Evolutionary conservation across 768 basidiomycete species (phyloP), one percentile per base, ranked within the genome.

Genomic region (Lactarius vividus): DNA sequence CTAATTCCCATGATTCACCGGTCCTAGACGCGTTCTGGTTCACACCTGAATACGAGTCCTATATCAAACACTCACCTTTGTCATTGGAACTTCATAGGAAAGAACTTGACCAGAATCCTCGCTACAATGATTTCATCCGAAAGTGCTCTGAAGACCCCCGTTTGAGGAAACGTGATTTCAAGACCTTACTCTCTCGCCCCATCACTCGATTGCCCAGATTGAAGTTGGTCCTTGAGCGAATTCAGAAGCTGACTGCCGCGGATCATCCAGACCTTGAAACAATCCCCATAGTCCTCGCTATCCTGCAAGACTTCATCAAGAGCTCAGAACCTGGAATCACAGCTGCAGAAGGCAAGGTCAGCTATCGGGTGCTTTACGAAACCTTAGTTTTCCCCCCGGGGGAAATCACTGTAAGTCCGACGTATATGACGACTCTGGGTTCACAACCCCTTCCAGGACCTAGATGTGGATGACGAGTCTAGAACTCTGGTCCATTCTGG

Each of bases 251-350:
- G 46, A 91, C 89, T 0, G 82, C 83, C 42, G 79, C 79, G 26
- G 85, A 86, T n/a, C 92, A 94, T 73, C 88, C 88, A 0, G 94
- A 96, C 75, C 73, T 84, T 53, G 90, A 94, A 66, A 85, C 83
- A 4, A 80, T 96, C 8, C 92, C 92, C 1, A 80, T 92, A 5
- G 84, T 91, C 20, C 72, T 91, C 29, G 81, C 81, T 11, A 83
- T 94, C 3, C 71, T 96, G 61, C 84, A 81, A 35, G 84, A 87
- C 55, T 88, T 86, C 67, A 82, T 96, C 66, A 93, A 91, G 79
- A 88, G 88, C 69, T 92, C 92, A 0, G 88, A 96, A 72, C 93
- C 93, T 1, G 94, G 94, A 4, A 95, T 96, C 65, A 91, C 87
- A 66, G 91, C 88, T n/a, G 92, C 94, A 1, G 94, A 96, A 73